These are phyloP conservation scores for Basidiobolus meristosporus DNA, from an alignment of 371 early-diverging fungal species.

Conservation along the genomic window DNA sequence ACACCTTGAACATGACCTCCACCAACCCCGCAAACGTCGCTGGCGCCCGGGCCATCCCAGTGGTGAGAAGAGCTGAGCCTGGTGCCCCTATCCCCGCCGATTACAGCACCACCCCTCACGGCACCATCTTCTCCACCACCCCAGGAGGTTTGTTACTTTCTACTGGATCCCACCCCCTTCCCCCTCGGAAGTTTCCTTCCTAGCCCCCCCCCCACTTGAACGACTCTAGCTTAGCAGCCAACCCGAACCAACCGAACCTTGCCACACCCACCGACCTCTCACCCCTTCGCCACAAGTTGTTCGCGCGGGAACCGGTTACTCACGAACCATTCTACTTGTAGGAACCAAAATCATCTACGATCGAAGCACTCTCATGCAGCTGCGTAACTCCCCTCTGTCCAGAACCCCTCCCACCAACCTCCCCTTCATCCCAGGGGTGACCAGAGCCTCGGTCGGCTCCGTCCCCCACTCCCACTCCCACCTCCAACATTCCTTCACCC, in stretches of 20 bases:
- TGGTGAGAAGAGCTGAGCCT: constrained; percentile 25
- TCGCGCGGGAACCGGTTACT: no score
- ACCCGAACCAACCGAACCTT: no score
- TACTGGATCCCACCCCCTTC: neutral
- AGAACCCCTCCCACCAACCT: no score
- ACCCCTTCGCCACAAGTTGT: neutral
- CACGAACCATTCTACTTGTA: constrained; percentile 2
- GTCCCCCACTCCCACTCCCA: constrained; percentile 4
- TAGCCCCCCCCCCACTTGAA: no score
- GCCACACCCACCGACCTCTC: neutral
- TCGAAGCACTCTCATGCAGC: constrained; percentile 32
- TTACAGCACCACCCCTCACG: constrained; percentile 31
- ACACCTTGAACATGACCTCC: no score
- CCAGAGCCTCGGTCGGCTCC: constrained; percentile 12
- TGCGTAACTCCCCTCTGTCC: constrained; percentile 38
- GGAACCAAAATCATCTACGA: constrained; percentile 45
- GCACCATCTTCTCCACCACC: constrained; percentile 33
- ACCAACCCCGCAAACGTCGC: constrained; percentile 32
- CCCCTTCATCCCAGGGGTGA: constrained; percentile 48
- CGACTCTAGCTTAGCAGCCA: no score
- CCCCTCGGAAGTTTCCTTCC: no score
- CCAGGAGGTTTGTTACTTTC: constrained; percentile 25
- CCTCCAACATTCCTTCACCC: no score
- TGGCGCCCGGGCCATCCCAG: constrained; percentile 17
- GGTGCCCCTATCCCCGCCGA: constrained; percentile 23